Percentiles rank a stretch among this genome's conserved stretches.
Conservation (phyloP, 2,329 filamentous ascomycete genomes). For the Rhynchosporium agropyri region DNA sequence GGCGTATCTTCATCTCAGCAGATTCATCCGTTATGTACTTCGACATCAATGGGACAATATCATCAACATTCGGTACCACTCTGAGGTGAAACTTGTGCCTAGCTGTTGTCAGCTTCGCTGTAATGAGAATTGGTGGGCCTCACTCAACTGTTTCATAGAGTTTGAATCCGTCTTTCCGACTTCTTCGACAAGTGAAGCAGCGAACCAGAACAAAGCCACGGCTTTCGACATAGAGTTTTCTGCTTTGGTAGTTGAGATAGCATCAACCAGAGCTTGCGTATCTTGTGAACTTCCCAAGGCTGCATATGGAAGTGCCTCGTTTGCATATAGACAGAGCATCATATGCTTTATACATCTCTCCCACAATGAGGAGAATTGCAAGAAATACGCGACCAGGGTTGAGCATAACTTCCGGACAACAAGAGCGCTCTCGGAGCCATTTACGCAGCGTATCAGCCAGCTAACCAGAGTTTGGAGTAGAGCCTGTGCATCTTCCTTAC, state of each 20-base stretch:
- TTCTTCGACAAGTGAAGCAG: constrained; percentile 65
- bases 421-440: constrained; percentile 56
- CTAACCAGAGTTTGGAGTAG: constrained; percentile 62
- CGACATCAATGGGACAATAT: constrained; percentile 53
- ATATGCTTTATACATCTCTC: constrained; percentile 65
- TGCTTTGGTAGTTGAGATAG: constrained; percentile 53
- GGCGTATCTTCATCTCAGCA: constrained; percentile 48
- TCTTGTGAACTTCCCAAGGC: constrained; percentile 49
- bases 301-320: constrained; percentile 51
- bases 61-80: constrained; percentile 54
- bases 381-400: constrained; percentile 75
- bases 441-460: constrained; percentile 62
- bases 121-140: constrained; percentile 14
- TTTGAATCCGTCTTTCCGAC: constrained; percentile 67
- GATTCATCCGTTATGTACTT: constrained; percentile 45
- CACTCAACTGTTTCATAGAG: constrained; percentile 52
- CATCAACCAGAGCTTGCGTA: constrained; percentile 49
- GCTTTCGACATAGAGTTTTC: constrained; percentile 8
- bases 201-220: constrained; percentile 66
- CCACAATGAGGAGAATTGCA: constrained; percentile 71
- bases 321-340: constrained; percentile 58
- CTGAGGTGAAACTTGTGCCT: constrained; percentile 52
- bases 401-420: constrained; percentile 76
- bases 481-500: constrained; percentile 58
- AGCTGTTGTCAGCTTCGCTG: constrained; percentile 19